Evolutionary conservation across 2,329 filamentous ascomycete genomes (phyloP).

Genomic region (Tolypocladium tundrense): DNA sequence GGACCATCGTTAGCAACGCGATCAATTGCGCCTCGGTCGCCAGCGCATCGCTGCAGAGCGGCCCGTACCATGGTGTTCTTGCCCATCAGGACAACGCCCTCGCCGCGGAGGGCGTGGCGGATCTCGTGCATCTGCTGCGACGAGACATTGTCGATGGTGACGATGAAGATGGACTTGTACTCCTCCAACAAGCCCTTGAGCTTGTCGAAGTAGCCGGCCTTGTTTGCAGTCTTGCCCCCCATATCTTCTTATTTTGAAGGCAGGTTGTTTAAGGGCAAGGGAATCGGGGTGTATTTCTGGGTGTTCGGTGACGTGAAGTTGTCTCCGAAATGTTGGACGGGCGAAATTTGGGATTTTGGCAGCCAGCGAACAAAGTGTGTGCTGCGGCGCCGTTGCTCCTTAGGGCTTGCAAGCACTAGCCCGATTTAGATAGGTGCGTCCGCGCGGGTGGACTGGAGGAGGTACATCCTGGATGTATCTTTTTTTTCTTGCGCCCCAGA

Average conservation of each 20-base stretch:
- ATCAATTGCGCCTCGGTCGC: not conserved
- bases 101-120: conserved; percentile 76
- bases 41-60: conserved; percentile 4
- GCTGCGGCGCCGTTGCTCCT: conserved; percentile 12
- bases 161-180: conserved; percentile 97
- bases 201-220: conserved; percentile 98
- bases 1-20: conserved; percentile 7
- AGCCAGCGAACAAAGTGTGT: conserved; percentile 17
- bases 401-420: conserved; percentile 28
- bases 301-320: conserved; percentile 14
- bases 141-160: conserved; percentile 97
- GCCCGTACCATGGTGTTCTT: conserved; percentile 96
- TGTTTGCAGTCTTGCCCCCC: conserved; percentile 94
- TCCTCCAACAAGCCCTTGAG: conserved; percentile 94
- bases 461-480: conserved; percentile 23
- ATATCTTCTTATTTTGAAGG: conserved; percentile 96
- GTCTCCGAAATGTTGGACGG: conserved; percentile 6
- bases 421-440: conserved; percentile 2
- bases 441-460: not conserved
- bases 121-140: conserved; percentile 99
- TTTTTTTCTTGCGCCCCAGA: conserved; percentile 13
- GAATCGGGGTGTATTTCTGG: conserved; percentile 12
- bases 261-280: conserved; percentile 95
- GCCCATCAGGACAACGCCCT: conserved; percentile 96
- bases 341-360: conserved; percentile 14